Percentiles rank a stretch among this genome's conserved stretches.
phyloP scores from a whole-genome alignment of 169 alveolate genomes.

The Amoebophrya sp. region DNA sequence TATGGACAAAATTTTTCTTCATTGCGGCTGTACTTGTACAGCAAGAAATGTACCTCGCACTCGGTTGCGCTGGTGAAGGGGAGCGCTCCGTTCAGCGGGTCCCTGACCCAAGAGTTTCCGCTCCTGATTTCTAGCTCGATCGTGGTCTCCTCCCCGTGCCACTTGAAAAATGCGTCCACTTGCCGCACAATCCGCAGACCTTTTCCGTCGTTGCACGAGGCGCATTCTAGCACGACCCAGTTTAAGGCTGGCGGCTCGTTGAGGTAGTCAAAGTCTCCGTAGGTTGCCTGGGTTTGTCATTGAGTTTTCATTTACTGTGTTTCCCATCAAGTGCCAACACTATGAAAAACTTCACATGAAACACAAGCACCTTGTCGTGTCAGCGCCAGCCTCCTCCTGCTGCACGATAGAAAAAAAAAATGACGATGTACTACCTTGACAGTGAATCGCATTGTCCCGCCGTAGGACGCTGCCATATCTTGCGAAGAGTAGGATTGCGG shows the following conservation, averaged over 20 bases:
- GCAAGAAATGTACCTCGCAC: not conserved
- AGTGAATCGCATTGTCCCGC: not conserved
- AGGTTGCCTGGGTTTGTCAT: conserved; percentile 17
- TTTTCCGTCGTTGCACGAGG: not conserved
- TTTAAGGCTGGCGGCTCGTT: not conserved
- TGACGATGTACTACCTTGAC: not conserved
- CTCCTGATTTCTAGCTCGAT: not conserved
- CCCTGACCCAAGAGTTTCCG: not conserved
- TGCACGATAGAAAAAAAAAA: too few relatives aligned
- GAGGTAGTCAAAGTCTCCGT: not conserved
- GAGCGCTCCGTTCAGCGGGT: conserved; percentile 6
- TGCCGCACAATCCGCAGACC: conserved; percentile 15
- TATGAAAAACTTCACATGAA: too few relatives aligned
- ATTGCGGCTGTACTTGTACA: too few relatives aligned
- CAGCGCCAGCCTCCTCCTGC: too few relatives aligned
- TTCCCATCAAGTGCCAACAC: too few relatives aligned
- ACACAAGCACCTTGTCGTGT: too few relatives aligned
- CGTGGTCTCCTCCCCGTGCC: not conserved
- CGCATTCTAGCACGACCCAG: not conserved
- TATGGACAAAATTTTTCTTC: too few relatives aligned
- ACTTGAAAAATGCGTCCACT: conserved; percentile 4
- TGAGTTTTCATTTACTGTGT: too few relatives aligned
- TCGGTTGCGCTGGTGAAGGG: not conserved
- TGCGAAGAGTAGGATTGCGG: not conserved
- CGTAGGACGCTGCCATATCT: conserved; percentile 4